Evolutionary conservation across 495 filamentous ascomycete species (phyloP), one percentile per base, ranked within the genome.

Genomic region (Cryomyces antarcticus): DNA sequence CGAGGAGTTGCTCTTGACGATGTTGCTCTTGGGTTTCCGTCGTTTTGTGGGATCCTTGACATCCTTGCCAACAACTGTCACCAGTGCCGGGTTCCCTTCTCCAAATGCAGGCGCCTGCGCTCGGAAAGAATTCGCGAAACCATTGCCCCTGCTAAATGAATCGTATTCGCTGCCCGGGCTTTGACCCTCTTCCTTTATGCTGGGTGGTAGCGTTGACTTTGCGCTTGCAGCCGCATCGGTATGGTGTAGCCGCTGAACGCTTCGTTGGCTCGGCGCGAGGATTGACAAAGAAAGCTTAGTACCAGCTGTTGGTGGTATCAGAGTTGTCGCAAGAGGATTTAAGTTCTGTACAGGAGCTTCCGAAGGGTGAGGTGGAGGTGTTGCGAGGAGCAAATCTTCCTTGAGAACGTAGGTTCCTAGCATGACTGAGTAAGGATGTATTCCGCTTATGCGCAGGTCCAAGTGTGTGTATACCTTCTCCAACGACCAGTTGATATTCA

Each of bases 1-100:
- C 4, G 85, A 88, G 13, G 89, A 96, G 60, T 93, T 95, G 62
- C 84, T 95, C 66, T 97, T 97, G 35, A 86, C 73, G 52, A 97
- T 86, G 57, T 89, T 96, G 58, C 84, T 94, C 63, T 94, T 95
- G 7, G 89, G 92, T 60, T 96, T 97, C 47, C 78, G 70, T 51
- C 76, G 63, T 60, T 93, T 93, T 40, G 68, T 62, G 4, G 70
- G 66, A 49, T 93, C 86, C 60, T 85, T 93, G n/a, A 59, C 62
- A 11, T 60, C 59, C 43, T 69, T 63, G 3, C 64, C 57, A 37
- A 59, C 61, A 1, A 66, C 60, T 33, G 54, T 42, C 7, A 62
- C 56, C 38, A 96, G 67, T 13, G 81, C 68, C 10, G 72, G 65
- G 54, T 95, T 95, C 38, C 81, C 81, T 47, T 86, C 80, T n/a